A percentile compares a stretch with the other conserved stretches of the same genome.
These are phyloP conservation scores for Starmerella bacillaris DNA, from an alignment of 805 yeast species.

Conservation along the genomic window DNA sequence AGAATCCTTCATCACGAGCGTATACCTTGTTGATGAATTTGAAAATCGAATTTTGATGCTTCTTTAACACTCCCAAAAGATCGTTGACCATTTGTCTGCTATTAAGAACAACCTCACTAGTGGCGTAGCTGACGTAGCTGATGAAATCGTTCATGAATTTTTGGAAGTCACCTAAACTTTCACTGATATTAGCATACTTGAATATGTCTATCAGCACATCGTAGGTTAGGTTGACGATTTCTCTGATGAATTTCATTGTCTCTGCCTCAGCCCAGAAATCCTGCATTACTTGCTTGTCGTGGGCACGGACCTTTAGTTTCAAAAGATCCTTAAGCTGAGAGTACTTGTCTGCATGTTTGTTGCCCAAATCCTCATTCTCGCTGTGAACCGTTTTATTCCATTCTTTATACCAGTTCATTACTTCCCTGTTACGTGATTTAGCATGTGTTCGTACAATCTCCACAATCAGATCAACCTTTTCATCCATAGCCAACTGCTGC, in stretches of 20 bases:
- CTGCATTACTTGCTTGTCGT: slow-evolving; percentile 59
- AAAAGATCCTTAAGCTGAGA: slow-evolving; percentile 42
- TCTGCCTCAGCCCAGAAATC: slow-evolving; percentile 76
- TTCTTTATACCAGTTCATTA: slow-evolving; percentile 20
- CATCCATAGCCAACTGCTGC: slow-evolving; percentile 17
- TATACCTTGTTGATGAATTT: slow-evolving; percentile 68
- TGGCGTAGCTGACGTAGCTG: slow-evolving; percentile 33
- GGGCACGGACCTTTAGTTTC: slow-evolving; percentile 43
- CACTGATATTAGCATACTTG: slow-evolving; percentile 45
- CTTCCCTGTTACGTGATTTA: slow-evolving; percentile 11
- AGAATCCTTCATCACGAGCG: slow-evolving; percentile 54
- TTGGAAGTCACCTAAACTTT: slow-evolving; percentile 46
- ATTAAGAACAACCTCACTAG: slow-evolving; percentile 33
- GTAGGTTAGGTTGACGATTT: slow-evolving; percentile 52
- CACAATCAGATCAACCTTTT: slow-evolving; percentile 13
- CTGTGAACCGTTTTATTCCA: slow-evolving; percentile 24
- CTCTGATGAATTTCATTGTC: slow-evolving; percentile 54
- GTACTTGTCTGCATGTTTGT: slow-evolving; percentile 29
- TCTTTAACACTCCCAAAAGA: slow-evolving; percentile 45
- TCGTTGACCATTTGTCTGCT: slow-evolving; percentile 49
- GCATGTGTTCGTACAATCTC: slow-evolving; percentile 9
- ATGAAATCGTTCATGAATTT: slow-evolving; percentile 52
- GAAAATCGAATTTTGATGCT: slow-evolving; percentile 57
- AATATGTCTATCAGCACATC: slow-evolving; percentile 56
- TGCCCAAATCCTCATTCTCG: slow-evolving; percentile 14